Percentiles rank a stretch among this genome's conserved stretches.
Evolutionary conservation across 1,284 basidiomycete genomes (phyloP).

Genomic region (Fomes fomentarius): DNA sequence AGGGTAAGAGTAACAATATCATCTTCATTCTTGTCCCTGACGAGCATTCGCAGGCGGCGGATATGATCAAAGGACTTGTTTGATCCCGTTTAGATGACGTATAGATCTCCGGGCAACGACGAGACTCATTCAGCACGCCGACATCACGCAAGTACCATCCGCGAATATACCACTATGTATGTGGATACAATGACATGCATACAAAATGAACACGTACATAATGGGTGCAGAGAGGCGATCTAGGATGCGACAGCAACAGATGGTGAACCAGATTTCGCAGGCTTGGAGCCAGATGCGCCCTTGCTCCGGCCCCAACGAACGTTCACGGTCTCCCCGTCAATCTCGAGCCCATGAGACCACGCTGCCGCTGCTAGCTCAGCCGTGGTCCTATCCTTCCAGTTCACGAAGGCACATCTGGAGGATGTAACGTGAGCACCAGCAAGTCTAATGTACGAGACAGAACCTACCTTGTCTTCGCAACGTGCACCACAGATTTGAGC

Average conservation of each 20-base stretch:
- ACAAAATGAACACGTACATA: neutral
- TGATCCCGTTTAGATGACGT: neutral
- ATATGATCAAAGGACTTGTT: constrained; percentile 2
- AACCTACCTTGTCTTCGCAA: constrained; percentile 75
- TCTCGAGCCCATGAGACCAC: constrained; percentile 86
- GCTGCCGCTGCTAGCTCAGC: constrained; percentile 89
- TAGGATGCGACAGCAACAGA: constrained; percentile 9
- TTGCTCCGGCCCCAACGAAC: constrained; percentile 90
- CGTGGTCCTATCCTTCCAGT: constrained; percentile 80
- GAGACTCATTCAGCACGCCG: neutral
- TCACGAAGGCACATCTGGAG: constrained; percentile 91
- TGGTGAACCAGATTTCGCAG: constrained; percentile 12
- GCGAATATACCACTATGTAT: neutral
- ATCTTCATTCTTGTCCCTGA: neutral
- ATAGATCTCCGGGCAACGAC: no score
- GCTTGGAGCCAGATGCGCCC: constrained; percentile 25
- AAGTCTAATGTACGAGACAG: neutral
- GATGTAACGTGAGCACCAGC: constrained; percentile 5
- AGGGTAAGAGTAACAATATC: constrained; percentile 5
- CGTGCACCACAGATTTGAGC: constrained; percentile 86
- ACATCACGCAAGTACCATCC: neutral
- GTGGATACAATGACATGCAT: constrained; percentile 3
- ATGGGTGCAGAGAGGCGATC: neutral
- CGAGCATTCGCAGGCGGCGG: neutral
- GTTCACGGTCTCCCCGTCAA: constrained; percentile 75